These are phyloP conservation scores for Isoetes taiwanensis DNA, from an alignment of 75 land plant species.

Conservation along the genomic window DNA sequence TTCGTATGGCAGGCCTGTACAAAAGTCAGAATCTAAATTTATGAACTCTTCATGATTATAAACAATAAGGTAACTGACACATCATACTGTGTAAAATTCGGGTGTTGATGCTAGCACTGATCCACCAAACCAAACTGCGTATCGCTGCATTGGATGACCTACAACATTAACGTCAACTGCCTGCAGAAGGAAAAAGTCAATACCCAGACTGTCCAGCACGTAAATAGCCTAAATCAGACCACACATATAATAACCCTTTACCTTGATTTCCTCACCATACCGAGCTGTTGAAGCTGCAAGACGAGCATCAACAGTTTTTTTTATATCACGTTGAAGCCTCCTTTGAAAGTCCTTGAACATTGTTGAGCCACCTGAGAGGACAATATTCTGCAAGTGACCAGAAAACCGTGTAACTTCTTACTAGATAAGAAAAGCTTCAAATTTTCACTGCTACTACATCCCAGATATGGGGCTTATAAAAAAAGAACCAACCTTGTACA, in stretches of 20 bases:
- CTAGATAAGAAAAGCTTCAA: background rate
- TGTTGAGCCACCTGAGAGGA: constrained; percentile 95
- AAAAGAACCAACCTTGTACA: constrained; percentile 62
- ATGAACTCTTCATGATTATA: background rate
- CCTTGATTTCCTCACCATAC: constrained; percentile 63
- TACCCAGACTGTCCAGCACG: background rate
- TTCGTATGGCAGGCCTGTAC: constrained; percentile 94
- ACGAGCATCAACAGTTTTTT: constrained; percentile 89
- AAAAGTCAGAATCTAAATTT: background rate
- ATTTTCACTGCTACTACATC: background rate
- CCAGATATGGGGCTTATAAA: background rate
- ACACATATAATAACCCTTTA: constrained; percentile 12
- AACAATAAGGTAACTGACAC: background rate
- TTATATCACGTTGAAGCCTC: constrained; percentile 87
- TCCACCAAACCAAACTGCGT: constrained; percentile 99
- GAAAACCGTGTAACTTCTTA: background rate
- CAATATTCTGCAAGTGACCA: constrained; percentile 57
- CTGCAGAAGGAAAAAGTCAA: constrained; percentile 38
- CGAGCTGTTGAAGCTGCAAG: constrained; percentile 48
- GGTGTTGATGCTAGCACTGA: constrained; percentile 98
- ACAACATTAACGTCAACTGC: constrained; percentile 97
- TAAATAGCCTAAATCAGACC: background rate
- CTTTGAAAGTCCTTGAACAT: constrained; percentile 97
- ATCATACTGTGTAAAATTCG: constrained; percentile 72
- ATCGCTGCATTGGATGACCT: constrained; percentile 93